A percentile compares a stretch with the other conserved stretches of the same genome.
These are phyloP conservation scores for maize (Zea mays) DNA, from an alignment of 176 grass and related monocot species.

Conservation along the genomic window DNA sequence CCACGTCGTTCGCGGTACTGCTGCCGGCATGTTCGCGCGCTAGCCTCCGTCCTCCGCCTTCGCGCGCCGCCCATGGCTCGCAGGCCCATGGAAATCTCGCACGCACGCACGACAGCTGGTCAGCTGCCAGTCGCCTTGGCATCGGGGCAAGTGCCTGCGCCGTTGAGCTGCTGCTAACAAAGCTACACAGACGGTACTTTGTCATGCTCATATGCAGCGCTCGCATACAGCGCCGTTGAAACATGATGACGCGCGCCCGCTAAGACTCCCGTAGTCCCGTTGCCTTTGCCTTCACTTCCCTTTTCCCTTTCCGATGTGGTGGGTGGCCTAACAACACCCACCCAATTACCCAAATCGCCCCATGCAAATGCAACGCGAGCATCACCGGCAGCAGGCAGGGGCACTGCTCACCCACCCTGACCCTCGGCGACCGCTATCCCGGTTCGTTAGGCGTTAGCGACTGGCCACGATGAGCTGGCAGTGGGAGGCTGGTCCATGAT, in stretches of 20 bases:
- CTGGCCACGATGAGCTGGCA: neutral
- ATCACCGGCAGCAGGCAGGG: neutral
- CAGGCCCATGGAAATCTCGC: neutral
- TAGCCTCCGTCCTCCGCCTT: neutral
- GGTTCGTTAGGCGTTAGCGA: neutral
- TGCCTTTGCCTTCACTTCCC: neutral
- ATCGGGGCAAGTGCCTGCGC: neutral
- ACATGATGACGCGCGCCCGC: neutral
- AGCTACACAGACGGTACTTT: neutral
- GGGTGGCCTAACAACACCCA: constrained; percentile 42
- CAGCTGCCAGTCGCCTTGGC: neutral
- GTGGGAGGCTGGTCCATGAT: constrained; percentile 11
- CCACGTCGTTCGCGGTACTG: constrained; percentile 36
- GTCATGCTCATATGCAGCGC: neutral
- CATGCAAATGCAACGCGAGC: neutral
- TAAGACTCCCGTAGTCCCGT: too few species aligned
- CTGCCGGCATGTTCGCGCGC: constrained; percentile 15
- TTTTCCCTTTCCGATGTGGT: constrained; percentile 21
- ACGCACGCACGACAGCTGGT: neutral
- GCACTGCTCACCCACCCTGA: neutral
- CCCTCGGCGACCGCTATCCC: neutral
- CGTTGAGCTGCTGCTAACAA: neutral
- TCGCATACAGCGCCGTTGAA: neutral
- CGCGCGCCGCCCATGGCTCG: neutral
- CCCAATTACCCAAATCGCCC: neutral